Evolutionary conservation across 148 eudicot species (phyloP).

Genomic region (Rhododendron vialii): DNA sequence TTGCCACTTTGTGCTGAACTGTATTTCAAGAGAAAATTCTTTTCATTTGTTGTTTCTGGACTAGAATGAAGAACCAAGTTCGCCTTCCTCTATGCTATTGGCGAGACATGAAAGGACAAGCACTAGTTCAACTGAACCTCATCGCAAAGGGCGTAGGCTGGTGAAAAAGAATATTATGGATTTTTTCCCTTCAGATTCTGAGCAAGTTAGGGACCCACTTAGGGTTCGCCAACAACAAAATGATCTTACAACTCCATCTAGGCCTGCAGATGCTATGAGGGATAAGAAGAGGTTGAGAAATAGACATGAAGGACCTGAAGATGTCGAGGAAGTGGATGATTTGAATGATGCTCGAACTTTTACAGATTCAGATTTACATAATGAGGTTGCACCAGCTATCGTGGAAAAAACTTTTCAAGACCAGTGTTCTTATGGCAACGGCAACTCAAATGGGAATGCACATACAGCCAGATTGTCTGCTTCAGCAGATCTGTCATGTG

Average conservation of each 20-base stretch:
- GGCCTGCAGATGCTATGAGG: slow-evolving; percentile 18
- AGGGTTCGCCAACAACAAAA: slow-evolving; percentile 14
- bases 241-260: slow-evolving; percentile 18
- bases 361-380: slow-evolving; percentile 14
- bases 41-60: slow-evolving; percentile 5
- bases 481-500: slow-evolving; percentile 58
- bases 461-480: slow-evolving; percentile 21
- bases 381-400: slow-evolving; percentile 17
- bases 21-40: not conserved
- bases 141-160: slow-evolving; percentile 41
- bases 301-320: slow-evolving; percentile 16
- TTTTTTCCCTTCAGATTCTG: slow-evolving; percentile 13
- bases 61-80: slow-evolving; percentile 29
- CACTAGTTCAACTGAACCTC: slow-evolving; percentile 30
- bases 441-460: slow-evolving; percentile 15
- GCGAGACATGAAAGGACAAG: slow-evolving; percentile 28
- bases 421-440: slow-evolving; percentile 13
- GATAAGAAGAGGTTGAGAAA: slow-evolving; percentile 25
- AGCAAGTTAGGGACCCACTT: not conserved
- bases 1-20: not conserved
- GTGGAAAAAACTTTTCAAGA: slow-evolving; percentile 18
- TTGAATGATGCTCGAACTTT: slow-evolving; percentile 10
- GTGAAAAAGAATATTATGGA: slow-evolving; percentile 39
- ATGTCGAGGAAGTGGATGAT: slow-evolving; percentile 16
- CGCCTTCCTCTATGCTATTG: slow-evolving; percentile 10